A percentile compares a stretch with the other conserved stretches of the same genome.
phyloP scores from a whole-genome alignment of 2,329 filamentous ascomycete species.

The Ophiognomonia clavigignenti-juglandacearum region DNA sequence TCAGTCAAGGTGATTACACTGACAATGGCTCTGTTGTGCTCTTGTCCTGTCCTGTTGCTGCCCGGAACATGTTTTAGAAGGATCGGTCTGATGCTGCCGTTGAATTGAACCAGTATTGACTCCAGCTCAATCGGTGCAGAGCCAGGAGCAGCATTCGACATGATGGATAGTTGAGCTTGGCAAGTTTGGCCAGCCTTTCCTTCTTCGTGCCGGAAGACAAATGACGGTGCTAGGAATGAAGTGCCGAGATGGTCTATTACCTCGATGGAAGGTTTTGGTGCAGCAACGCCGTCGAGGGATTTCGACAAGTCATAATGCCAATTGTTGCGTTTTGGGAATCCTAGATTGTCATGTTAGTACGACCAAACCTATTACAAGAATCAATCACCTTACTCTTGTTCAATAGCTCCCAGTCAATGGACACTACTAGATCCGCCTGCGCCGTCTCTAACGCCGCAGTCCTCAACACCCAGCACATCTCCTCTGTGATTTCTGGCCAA shows the following conservation, averaged over 20 bases:
- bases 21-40: constrained; percentile 22
- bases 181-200: constrained; percentile 50
- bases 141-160: constrained; percentile 49
- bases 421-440: constrained; percentile 51
- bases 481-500: constrained; percentile 56
- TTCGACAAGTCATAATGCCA: constrained; percentile 59
- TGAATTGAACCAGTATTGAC: constrained; percentile 49
- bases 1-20: constrained; percentile 23
- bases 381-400: constrained; percentile 45
- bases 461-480: constrained; percentile 57
- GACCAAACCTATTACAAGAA: not conserved
- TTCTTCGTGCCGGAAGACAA: constrained; percentile 17
- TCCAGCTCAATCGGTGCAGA: constrained; percentile 48
- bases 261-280: constrained; percentile 43
- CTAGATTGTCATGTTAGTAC: constrained; percentile 23
- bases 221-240: constrained; percentile 48
- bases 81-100: constrained; percentile 53
- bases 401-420: constrained; percentile 63
- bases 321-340: constrained; percentile 34
- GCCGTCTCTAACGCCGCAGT: constrained; percentile 48
- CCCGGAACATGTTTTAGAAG: constrained; percentile 39
- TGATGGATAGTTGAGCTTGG: constrained; percentile 52
- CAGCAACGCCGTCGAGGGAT: constrained; percentile 46
- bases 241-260: constrained; percentile 46
- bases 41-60: not conserved